A percentile compares a stretch with the other conserved stretches of the same genome.
Conservation (phyloP, 768 basidiomycete genomes). For the Stropharia rugosoannulata region DNA sequence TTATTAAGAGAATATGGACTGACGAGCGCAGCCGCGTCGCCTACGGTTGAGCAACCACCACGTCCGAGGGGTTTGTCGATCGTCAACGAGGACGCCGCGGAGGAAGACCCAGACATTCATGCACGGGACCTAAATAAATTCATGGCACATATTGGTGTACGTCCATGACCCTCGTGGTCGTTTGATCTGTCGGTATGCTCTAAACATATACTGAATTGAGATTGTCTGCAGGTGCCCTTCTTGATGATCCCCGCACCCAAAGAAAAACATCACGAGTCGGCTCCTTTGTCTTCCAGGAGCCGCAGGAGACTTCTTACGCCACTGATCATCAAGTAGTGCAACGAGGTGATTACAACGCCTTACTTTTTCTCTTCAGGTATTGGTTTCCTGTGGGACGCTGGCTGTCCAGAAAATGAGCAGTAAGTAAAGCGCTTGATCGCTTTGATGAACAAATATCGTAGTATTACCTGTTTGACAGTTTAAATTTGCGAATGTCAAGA, state of each 20-base stretch:
- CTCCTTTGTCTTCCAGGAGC: slow-evolving; percentile 22
- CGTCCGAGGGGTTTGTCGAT: slow-evolving; percentile 18
- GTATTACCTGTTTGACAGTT: too few species aligned
- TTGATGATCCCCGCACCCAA: slow-evolving; percentile 40
- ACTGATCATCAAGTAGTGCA: slow-evolving; percentile 27
- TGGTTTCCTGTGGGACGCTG: background rate
- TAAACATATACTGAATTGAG: background rate
- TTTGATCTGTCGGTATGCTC: background rate
- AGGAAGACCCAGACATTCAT: slow-evolving; percentile 24
- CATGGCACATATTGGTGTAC: slow-evolving; percentile 47
- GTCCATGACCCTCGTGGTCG: slow-evolving; percentile 14
- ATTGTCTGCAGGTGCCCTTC: slow-evolving; percentile 33
- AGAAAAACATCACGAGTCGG: slow-evolving; percentile 18
- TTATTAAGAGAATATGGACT: slow-evolving; percentile 48
- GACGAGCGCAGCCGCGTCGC: slow-evolving; percentile 26
- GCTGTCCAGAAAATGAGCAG: too few species aligned
- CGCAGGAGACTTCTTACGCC: slow-evolving; percentile 29
- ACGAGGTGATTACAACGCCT: background rate
- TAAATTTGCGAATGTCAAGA: too few species aligned
- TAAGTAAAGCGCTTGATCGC: too few species aligned
- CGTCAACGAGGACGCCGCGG: slow-evolving; percentile 18
- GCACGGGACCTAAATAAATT: slow-evolving; percentile 43
- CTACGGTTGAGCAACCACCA: slow-evolving; percentile 21
- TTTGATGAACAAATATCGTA: too few species aligned
- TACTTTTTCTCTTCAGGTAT: background rate